Evolutionary conservation across 768 basidiomycete genomes (phyloP), one percentile per base, ranked within the genome.

Genomic region (Auricularia sp.): DNA sequence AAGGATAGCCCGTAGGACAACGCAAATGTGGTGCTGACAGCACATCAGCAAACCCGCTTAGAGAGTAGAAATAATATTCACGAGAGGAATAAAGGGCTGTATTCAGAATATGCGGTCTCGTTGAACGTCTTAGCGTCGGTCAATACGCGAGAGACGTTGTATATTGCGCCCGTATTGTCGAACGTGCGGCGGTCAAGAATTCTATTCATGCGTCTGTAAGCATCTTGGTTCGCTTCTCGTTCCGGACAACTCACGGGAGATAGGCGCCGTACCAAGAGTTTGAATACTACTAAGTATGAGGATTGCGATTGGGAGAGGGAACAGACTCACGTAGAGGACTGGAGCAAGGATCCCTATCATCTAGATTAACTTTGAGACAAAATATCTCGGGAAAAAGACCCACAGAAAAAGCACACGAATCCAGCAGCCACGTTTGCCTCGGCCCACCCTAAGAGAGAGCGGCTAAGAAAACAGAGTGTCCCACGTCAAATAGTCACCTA

Each of bases 71-170:
- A 16, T 10, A 21, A 51, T 8, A 18, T 18, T 16, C 21, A 51
- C 47, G 89, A 77, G 70, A 94, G 79, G 78, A 86, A 88, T 64
- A 90, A 78, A 0, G 93, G 92, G 18, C 91, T 94, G 74, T 95
- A 94, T 2, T 82, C 81, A 54, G 80, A 73, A 76, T 93, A 95
- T 70, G 85, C 84, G 54, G 74, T 81, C 45, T 76, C 72, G 70
- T 90, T 83, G 71, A 95, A 73, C 6, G 70, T 66, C 7, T 67
- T 58, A 2, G 67, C 67, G 16, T 69, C 64, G 3, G 44, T 37
- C 39, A 72, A 66, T 59, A 73, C 67, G 10, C 72, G 65, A 4
- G 66, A 63, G 18, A 70, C 67, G 63, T 75, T 72, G 68, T 75
- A 75, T n/a, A 64, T 61, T 14, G 58, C 62, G 13, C 73, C 74